Evolutionary conservation across 805 yeast genomes (phyloP), one percentile per base, ranked within the genome.

Genomic region (Tetrapisispora phaffii): DNA sequence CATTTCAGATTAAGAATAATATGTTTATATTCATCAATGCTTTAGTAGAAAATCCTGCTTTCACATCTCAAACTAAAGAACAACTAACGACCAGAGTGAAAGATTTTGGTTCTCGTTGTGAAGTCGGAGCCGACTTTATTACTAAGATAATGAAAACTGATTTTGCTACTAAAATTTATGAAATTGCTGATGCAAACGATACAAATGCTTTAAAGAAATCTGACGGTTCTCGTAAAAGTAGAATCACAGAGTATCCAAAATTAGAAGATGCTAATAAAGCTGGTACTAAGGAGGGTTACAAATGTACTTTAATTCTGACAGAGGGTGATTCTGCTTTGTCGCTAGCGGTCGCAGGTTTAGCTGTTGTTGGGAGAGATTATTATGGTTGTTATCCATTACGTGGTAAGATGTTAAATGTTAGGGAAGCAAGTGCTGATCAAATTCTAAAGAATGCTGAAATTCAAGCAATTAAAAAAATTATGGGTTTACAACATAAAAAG

Each of bases 301-400:
- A 86, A 63, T 89, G 97, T 71, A 90, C 97, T 1, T 71, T 93
- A 56, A 86, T 93, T 58, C 67, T 93, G 47, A 93, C 98, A 2
- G 98, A 93, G 69, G 98, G 98, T 59, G 96, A 89, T 59, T 93
- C 98, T 50, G 98, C 98, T 53, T 72, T 78, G 70, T 77, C 95
- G 2, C 72, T 86, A 49, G 98, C 98, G 1, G 93, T 86, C 13
- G 85, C 94, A 2, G 98, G 98, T 24, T 71, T 93, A 31, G 82
- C 95, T 0, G 96, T 90, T 24, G 95, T 93, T 36, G 98, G 98
- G 22, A 76, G 97, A 65, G 96, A 93, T 63, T 79, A 77, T 54
- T 93, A 88, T 58, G 98, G 98, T 3, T 88, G 95, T 53, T 93
- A 84, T 66, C 98, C 98, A 1, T 70, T 93, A 38, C 79, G 96